Percentiles rank a stretch among this genome's conserved stretches.
Evolutionary conservation across 345 rosid genomes (phyloP).

Genomic region (Psidium friedrichsthalianum): DNA sequence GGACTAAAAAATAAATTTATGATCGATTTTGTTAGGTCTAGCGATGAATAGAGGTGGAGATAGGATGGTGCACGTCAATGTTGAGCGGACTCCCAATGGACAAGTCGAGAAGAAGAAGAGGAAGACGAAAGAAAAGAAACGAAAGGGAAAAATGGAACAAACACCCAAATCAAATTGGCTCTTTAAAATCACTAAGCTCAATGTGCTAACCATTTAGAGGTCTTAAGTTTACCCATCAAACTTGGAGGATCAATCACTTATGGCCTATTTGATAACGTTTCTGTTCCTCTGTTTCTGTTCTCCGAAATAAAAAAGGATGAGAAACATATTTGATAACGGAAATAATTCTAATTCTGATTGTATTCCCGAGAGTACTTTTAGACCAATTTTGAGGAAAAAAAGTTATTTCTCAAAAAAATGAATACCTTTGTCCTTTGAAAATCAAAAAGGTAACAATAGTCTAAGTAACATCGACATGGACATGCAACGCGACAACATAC

Average conservation of each 20-base stretch:
- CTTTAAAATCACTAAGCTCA: background rate
- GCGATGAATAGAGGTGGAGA: background rate
- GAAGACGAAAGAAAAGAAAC: background rate
- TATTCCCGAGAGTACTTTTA: too few relatives aligned
- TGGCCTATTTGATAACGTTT: too few relatives aligned
- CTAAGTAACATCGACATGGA: too few relatives aligned
- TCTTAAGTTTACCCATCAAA: background rate
- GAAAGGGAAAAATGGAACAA: background rate
- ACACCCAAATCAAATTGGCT: background rate
- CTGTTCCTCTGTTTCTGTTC: too few relatives aligned
- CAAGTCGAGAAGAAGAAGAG: background rate
- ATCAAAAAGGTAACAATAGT: too few relatives aligned
- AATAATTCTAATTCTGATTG: too few relatives aligned
- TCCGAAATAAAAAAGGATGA: too few relatives aligned
- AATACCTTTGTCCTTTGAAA: too few relatives aligned
- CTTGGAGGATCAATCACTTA: background rate
- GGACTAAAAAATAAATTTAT: background rate
- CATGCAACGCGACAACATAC: too few relatives aligned
- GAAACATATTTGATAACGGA: too few relatives aligned
- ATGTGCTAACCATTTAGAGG: background rate
- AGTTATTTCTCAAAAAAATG: too few relatives aligned
- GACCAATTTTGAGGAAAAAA: too few relatives aligned
- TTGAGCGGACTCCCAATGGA: background rate
- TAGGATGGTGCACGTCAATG: background rate
- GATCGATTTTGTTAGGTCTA: background rate